Conservation (phyloP, 768 basidiomycete species). For the Rhodosporidiobolus sp. region DNA sequence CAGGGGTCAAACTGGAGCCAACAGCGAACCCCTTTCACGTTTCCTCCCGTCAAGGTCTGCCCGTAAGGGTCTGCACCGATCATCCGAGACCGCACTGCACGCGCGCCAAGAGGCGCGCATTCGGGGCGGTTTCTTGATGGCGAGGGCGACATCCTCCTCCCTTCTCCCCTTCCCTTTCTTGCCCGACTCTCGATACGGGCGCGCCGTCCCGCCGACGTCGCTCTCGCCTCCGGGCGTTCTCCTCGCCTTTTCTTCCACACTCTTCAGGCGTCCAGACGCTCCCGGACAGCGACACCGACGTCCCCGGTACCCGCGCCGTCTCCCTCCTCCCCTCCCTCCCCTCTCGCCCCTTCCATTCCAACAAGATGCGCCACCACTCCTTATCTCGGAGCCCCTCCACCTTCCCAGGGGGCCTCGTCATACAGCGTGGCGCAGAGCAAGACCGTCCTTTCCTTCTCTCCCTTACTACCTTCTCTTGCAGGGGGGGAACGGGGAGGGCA, state of each 20-base stretch:
- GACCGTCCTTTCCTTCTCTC: no score
- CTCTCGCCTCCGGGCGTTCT: neutral
- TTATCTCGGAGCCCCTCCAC: slow-evolving; percentile 22
- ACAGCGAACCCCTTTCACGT: neutral
- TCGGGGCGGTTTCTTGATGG: neutral
- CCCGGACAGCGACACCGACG: neutral
- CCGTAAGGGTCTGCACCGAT: neutral
- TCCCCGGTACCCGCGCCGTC: neutral
- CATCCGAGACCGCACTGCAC: neutral
- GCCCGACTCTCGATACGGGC: neutral
- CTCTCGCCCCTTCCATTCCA: neutral
- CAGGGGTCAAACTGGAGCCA: slow-evolving; percentile 37
- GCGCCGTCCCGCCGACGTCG: neutral
- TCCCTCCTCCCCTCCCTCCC: neutral
- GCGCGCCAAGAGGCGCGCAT: neutral
- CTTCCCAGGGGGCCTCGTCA: neutral
- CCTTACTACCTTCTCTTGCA: no score
- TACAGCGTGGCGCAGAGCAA: slow-evolving; percentile 12
- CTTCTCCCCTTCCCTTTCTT: neutral
- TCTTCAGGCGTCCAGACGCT: no score
- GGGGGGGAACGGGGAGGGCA: neutral
- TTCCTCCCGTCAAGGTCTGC: no score
- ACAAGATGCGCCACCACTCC: slow-evolving; percentile 25
- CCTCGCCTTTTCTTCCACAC: neutral
- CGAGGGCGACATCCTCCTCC: neutral